Base-by-base conservation (phyloP, 305 asterid genomes). In the Striga hermonthica region DNA sequence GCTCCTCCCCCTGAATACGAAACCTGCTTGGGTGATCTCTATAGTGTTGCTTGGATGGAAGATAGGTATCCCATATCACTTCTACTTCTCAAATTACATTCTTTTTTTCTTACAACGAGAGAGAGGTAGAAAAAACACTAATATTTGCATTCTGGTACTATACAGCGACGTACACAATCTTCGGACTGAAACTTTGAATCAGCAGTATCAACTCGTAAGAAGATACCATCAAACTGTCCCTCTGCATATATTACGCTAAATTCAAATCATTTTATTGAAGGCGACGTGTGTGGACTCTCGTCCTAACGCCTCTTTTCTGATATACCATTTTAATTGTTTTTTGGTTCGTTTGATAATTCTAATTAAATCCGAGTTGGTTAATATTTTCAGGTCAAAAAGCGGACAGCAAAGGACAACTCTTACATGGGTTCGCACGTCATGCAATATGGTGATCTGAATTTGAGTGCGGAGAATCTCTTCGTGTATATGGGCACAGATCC, bases 11-110 rank as follows among this genome's bases (percentile, higher is more conserved):
- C 79, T 0, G 96, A 80, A 74, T 90, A 93, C 2, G 85, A 75
- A 8, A 86, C 97, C 64, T 93, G 99, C 84, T 81, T 93, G 79
- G 97, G 99, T 28, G 99, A 93, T 80, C 78, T 88, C 53, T 93
- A 90, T 39, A 90, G 97, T 72, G 72, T 93, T 76, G 89, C 99
- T 69, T 93, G 99, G 99, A 90, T 93, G 96, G 97, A 90, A 66
- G 99, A 93, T 79, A 74, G 96, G 98, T 88, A 81, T 31, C 68
- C 39, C 16, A 13, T 44, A 49, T 60, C 6, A 16, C 3, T 15
- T 41, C 7, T 5, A n/a, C 3, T 9, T 60, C 36, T 48, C 28
- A 9, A 45, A 57, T 50, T 5, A 6, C 3, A 11, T 15, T 10
- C 22, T 47, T n/a, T 59, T 40, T 66, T 66, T 34, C 15, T n/a